These are phyloP conservation scores for Pigoraptor vietnamica DNA, from an alignment of 78 protist species.

Conservation along the genomic window DNA sequence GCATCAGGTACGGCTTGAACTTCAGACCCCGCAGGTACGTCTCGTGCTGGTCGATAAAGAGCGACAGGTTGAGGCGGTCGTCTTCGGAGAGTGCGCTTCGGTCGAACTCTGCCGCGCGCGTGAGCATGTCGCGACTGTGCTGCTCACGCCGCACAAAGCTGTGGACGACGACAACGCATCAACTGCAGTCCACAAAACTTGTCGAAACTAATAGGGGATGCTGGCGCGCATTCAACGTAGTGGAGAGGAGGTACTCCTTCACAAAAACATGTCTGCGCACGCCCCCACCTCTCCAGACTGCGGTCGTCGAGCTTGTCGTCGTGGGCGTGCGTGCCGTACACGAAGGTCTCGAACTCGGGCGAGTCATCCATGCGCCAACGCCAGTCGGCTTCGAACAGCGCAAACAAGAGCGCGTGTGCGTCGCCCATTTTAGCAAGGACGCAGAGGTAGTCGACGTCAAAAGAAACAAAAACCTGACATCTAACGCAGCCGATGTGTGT, in stretches of 20 bases:
- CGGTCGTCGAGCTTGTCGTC: not conserved
- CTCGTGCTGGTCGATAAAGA: not conserved
- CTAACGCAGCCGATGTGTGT: too few species aligned
- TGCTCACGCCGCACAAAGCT: not conserved
- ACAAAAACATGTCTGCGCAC: too few species aligned
- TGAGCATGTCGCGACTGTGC: not conserved
- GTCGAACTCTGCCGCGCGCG: not conserved
- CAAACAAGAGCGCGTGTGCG: not conserved
- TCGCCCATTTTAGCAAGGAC: too few species aligned
- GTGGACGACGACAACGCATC: not conserved
- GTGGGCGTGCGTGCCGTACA: not conserved
- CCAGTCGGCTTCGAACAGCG: not conserved
- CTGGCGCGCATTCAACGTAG: too few species aligned
- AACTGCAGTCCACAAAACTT: not conserved
- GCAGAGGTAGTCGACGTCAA: too few species aligned
- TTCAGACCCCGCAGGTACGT: not conserved
- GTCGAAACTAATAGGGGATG: not conserved
- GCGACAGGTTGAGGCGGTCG: not conserved
- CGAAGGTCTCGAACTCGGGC: not conserved
- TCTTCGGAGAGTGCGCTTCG: not conserved
- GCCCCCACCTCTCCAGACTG: not conserved
- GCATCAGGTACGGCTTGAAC: not conserved
- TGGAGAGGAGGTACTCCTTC: too few species aligned
- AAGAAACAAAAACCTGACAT: too few species aligned
- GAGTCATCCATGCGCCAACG: not conserved